Evolutionary conservation across 768 basidiomycete genomes (phyloP).

Genomic region (Boletus rubescentipes): DNA sequence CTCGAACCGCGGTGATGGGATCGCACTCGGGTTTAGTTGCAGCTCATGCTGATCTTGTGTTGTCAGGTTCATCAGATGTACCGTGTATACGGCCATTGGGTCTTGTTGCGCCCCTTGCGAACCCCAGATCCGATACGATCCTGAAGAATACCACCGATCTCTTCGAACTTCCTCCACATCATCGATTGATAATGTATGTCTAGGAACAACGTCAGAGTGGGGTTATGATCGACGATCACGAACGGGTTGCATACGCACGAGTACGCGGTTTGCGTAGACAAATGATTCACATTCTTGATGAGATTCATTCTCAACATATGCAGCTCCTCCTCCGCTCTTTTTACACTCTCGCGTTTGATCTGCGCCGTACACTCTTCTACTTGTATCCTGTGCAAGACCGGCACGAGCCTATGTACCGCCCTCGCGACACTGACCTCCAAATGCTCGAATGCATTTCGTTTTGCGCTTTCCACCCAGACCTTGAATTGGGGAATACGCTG

Average conservation of each 20-base stretch:
- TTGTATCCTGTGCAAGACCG: slow-evolving; percentile 10
- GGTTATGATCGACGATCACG: not conserved
- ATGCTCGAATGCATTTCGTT: not conserved
- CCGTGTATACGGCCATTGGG: slow-evolving; percentile 20
- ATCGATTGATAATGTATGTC: slow-evolving; percentile 11
- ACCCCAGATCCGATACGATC: slow-evolving; percentile 4
- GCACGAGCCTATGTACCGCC: slow-evolving; percentile 7
- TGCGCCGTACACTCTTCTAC: not conserved
- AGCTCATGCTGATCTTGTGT: slow-evolving; percentile 27
- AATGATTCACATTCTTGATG: slow-evolving; percentile 18
- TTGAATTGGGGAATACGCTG: not conserved
- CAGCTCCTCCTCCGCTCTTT: slow-evolving; percentile 7
- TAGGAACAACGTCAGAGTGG: not conserved
- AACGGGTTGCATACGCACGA: not conserved
- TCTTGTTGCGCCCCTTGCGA: slow-evolving; percentile 12
- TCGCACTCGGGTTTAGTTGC: slow-evolving; percentile 22
- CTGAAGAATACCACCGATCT: not conserved
- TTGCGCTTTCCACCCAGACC: not conserved
- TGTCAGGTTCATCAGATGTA: slow-evolving; percentile 29
- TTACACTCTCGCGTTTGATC: not conserved
- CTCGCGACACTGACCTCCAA: not conserved
- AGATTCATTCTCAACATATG: slow-evolving; percentile 11
- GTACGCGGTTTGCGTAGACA: not conserved
- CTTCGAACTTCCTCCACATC: not conserved
- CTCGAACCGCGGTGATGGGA: slow-evolving; percentile 25